Evolutionary conservation across 2,329 filamentous ascomycete genomes (phyloP).

Genomic region (Aspergillus nomiae): DNA sequence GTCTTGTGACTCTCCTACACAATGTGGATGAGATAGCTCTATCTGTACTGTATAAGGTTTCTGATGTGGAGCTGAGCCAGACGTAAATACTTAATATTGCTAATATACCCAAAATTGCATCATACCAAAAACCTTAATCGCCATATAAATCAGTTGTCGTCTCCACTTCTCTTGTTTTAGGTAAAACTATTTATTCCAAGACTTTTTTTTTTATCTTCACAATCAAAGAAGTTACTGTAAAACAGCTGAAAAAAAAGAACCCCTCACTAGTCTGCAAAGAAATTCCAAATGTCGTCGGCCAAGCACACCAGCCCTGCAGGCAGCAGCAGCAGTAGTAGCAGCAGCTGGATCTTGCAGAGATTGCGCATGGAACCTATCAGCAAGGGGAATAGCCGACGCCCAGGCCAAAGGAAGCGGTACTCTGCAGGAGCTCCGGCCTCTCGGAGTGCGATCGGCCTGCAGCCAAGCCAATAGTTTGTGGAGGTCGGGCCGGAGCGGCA

Average conservation of each 20-base stretch:
- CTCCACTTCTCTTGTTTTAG: too few species aligned
- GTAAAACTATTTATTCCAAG: too few species aligned
- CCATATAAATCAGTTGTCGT: too few species aligned
- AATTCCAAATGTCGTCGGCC: too few species aligned
- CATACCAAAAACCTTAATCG: neutral
- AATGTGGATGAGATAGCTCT: neutral
- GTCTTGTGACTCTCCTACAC: neutral
- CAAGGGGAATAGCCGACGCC: neutral
- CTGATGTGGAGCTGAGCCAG: neutral
- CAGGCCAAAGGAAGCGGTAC: neutral
- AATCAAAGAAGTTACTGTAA: too few species aligned
- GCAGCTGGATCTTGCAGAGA: neutral
- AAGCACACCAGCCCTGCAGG: neutral
- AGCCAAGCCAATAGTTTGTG: slow-evolving; percentile 2
- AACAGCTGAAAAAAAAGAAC: too few species aligned
- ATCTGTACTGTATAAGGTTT: neutral
- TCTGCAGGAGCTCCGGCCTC: neutral
- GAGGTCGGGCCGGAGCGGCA: neutral
- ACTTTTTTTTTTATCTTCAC: too few species aligned
- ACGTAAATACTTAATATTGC: neutral
- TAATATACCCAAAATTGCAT: neutral
- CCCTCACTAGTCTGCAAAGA: too few species aligned
- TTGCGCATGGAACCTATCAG: neutral
- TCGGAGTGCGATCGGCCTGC: neutral
- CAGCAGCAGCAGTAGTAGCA: too few species aligned